Percentiles rank a stretch among this genome's conserved stretches.
Conservation (phyloP, 768 basidiomycete species). For the Tephrocybe sp. region DNA sequence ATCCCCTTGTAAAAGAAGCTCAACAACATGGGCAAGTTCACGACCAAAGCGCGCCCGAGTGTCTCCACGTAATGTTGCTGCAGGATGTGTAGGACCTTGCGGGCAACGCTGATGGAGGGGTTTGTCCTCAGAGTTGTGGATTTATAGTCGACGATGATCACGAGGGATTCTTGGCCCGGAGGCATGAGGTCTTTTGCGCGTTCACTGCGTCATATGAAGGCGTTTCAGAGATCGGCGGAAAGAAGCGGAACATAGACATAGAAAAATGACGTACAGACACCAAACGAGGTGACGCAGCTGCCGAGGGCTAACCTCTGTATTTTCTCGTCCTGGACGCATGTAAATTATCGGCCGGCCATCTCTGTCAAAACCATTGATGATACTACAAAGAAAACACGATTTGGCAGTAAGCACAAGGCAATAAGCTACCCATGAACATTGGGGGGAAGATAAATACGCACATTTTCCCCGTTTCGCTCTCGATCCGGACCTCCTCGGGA, state of each 20-base stretch:
- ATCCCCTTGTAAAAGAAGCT: constrained; percentile 83
- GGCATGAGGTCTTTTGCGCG: constrained; percentile 90
- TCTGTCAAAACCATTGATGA: constrained; percentile 81
- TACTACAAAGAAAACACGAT: constrained; percentile 36
- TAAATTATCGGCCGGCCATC: constrained; percentile 88
- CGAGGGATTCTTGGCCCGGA: constrained; percentile 75
- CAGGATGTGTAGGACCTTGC: constrained; percentile 77
- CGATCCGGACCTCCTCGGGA: constrained; percentile 77
- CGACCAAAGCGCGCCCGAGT: constrained; percentile 78
- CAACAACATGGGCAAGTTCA: constrained; percentile 74
- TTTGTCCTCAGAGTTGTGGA: constrained; percentile 79
- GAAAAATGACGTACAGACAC: constrained; percentile 61
- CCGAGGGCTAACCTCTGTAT: constrained; percentile 72
- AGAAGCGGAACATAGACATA: not conserved
- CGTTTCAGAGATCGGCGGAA: not conserved
- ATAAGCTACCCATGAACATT: not conserved
- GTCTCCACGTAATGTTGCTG: constrained; percentile 91
- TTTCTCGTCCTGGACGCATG: constrained; percentile 86
- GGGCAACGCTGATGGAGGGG: constrained; percentile 77
- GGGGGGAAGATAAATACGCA: constrained; percentile 30
- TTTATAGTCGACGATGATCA: constrained; percentile 85
- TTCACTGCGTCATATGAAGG: constrained; percentile 46
- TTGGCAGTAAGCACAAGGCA: not conserved
- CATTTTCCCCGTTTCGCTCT: constrained; percentile 89
- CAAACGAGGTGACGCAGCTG: constrained; percentile 86